Base-by-base conservation (phyloP, 2,329 filamentous ascomycete genomes). In the Colletotrichum lindemuthianum region DNA sequence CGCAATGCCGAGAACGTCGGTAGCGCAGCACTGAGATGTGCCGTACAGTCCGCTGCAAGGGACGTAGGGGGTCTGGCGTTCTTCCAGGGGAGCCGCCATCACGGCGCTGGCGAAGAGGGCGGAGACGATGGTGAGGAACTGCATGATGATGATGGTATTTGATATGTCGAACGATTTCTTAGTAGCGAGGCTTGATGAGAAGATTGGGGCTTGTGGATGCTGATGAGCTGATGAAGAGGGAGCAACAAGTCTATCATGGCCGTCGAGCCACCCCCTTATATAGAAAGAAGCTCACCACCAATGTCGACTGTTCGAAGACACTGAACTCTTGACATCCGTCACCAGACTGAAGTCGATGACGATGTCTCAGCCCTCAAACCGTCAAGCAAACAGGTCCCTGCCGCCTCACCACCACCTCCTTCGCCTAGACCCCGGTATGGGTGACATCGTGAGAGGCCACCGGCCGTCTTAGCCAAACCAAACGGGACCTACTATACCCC, bases 1-100 rank as follows among this genome's bases (percentile, higher is more conserved):
- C 3, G 82, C 85, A 63, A 88, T 67, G 64, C 84, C 82, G 43
- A 89, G 82, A 39, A 90, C 81, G 68, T 89, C 84, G 32, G 86
- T 87, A 12, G 86, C 84, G 72, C 88, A 90, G 80, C 88, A 90
- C 68, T 84, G 81, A 4, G 83, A 71, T 37, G 69, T 78, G 68
- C 71, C 73, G 69, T 82, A 82, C 16, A 82, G 75, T 15, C 76
- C 76, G 36, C 74, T 74, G 70, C 82, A 84, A 45, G 82, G 74
- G 8, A 70, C 54, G 59, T 82, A 83, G 6, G 68, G 59, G 37
- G 72, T 67, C 71, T 77, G 76, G 51, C 78, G 77, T 63, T 76
- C 73, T 41, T 74, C 73, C n/a, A 72, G 56, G 49, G 70, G 68
- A 6, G 73, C 72, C 8, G 75, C 71, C 37, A 75, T 68, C 41